A percentile compares a stretch with the other conserved stretches of the same genome.
Conservation (phyloP, 345 rosid genomes). For the Euphorbia pulcherrima region DNA sequence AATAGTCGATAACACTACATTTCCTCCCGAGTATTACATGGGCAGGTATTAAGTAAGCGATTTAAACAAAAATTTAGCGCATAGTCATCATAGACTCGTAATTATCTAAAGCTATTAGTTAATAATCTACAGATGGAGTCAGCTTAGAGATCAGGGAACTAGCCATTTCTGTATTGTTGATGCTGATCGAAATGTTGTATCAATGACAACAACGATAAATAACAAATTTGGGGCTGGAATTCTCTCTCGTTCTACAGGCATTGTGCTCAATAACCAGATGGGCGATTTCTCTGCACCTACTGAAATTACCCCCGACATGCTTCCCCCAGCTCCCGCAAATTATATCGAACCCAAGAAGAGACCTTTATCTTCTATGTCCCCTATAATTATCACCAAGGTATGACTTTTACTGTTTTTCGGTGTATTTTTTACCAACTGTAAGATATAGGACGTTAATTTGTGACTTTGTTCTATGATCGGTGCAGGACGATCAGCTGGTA, state of each 20-base stretch:
- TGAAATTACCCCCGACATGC: slow-evolving; percentile 52
- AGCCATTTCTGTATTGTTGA: slow-evolving; percentile 93
- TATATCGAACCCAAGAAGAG: slow-evolving; percentile 74
- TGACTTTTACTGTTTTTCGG: neutral
- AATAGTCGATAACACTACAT: slow-evolving; percentile 77
- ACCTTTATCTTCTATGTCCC: slow-evolving; percentile 94
- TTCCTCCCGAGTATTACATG: slow-evolving; percentile 76
- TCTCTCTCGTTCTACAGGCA: slow-evolving; percentile 78
- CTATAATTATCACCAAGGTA: slow-evolving; percentile 86
- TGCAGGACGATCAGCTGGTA: slow-evolving; percentile 65
- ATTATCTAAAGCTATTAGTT: slow-evolving; percentile 6
- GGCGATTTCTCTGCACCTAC: slow-evolving; percentile 81
- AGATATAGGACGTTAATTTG: too few relatives aligned
- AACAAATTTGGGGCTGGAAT: slow-evolving; percentile 68
- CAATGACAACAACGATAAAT: slow-evolving; percentile 79
- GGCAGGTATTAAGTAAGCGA: slow-evolving; percentile 30
- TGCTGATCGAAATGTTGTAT: slow-evolving; percentile 69
- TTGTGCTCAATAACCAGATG: slow-evolving; percentile 83
- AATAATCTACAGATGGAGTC: slow-evolving; percentile 61
- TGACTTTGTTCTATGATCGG: neutral
- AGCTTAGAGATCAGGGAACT: slow-evolving; percentile 86
- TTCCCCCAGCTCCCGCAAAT: slow-evolving; percentile 90
- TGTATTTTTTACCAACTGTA: neutral
- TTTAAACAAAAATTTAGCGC: neutral
- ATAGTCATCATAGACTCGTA: too few relatives aligned